Percentiles rank a stretch among this genome's conserved stretches.
Evolutionary conservation across 2,329 filamentous ascomycete species (phyloP).

Genomic region (Dothistroma septosporum): DNA sequence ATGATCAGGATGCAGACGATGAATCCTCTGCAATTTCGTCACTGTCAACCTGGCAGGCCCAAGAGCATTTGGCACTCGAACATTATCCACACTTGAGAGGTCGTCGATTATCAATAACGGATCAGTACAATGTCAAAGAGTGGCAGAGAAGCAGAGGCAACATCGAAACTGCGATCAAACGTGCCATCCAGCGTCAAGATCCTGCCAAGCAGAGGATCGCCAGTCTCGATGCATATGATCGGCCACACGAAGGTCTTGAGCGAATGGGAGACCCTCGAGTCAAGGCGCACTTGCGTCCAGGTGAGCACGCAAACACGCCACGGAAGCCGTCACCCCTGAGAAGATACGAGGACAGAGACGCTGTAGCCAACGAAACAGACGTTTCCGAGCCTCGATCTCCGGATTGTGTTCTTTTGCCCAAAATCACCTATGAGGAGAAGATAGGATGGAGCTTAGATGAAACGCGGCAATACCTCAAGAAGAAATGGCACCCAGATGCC

Average conservation of each 20-base stretch:
- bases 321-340: not conserved
- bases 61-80: not conserved
- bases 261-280: not conserved
- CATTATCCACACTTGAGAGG: not conserved
- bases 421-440: not conserved
- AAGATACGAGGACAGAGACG: not conserved
- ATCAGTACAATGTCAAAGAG: not conserved
- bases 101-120: not conserved
- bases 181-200: not conserved
- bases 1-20: not conserved
- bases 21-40: not conserved
- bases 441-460: not conserved
- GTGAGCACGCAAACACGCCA: not conserved
- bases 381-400: not conserved
- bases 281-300: not conserved
- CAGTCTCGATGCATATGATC: not conserved
- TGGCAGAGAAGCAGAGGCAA: not conserved
- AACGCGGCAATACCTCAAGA: not conserved
- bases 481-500: not conserved
- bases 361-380: not conserved
- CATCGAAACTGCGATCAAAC: not conserved
- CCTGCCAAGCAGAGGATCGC: not conserved
- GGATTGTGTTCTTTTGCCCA: not conserved
- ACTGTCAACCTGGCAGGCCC: slow-evolving; percentile 12
- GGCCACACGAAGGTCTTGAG: not conserved